phyloP scores from a whole-genome alignment of 148 eudicot species.

The Beta vulgaris region DNA sequence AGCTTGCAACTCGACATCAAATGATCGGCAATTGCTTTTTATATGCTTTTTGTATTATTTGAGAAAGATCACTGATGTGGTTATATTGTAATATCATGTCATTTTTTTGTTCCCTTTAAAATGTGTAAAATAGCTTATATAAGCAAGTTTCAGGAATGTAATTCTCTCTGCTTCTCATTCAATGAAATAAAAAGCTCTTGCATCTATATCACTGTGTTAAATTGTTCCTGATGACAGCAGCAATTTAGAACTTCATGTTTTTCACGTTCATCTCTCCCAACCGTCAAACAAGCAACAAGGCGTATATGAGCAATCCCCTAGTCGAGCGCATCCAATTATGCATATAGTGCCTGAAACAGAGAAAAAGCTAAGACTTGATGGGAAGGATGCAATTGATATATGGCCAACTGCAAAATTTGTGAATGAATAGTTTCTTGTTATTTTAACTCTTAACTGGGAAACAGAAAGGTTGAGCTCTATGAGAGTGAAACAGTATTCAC shows the following conservation, averaged over 20 bases:
- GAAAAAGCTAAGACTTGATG: no score
- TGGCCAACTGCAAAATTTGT: no score
- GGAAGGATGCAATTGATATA: no score
- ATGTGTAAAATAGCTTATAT: constrained; percentile 21
- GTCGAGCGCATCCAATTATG: no score
- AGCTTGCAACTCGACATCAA: neutral
- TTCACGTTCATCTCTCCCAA: neutral
- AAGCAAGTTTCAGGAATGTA: constrained; percentile 10
- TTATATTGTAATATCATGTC: constrained; percentile 1
- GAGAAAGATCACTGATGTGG: constrained; percentile 2
- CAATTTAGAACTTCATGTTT: neutral
- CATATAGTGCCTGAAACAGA: no score
- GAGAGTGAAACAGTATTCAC: no score
- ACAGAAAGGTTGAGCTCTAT: no score
- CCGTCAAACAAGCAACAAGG: neutral
- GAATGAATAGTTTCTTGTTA: no score
- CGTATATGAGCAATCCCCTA: no score
- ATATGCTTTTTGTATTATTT: constrained; percentile 8
- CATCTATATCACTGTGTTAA: neutral
- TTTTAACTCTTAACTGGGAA: no score
- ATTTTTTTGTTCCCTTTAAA: constrained; percentile 15
- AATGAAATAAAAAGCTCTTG: constrained; percentile 14
- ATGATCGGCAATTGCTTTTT: neutral
- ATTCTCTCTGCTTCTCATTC: neutral
- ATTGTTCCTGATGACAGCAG: no score